Conservation (phyloP, 176 grass and related monocot species). For the Saccharum officinarum region DNA sequence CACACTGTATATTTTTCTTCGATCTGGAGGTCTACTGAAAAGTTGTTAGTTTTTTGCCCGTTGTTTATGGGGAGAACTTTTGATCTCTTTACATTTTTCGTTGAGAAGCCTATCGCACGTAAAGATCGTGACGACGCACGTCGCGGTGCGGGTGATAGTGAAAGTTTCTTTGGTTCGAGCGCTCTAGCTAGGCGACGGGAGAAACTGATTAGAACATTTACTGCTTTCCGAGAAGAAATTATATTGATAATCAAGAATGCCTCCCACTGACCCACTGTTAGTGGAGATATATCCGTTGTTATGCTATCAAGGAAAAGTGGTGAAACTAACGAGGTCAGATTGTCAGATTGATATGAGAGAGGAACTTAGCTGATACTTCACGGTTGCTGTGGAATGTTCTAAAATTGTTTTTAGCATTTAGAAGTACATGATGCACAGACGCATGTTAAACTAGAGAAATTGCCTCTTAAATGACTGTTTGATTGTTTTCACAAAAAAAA, state of each 20-base stretch:
- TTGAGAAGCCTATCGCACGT: constrained; percentile 12
- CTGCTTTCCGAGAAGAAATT: background rate
- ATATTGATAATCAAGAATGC: background rate
- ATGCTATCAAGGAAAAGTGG: background rate
- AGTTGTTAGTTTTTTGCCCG: background rate
- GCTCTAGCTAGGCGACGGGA: background rate
- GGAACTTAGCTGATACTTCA: no score
- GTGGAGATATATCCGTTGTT: background rate
- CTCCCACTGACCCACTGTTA: background rate
- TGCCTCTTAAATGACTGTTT: no score
- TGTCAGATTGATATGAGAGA: background rate
- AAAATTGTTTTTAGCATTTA: no score
- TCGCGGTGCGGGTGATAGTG: background rate
- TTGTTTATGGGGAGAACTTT: background rate
- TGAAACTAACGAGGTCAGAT: background rate
- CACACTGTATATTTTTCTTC: background rate
- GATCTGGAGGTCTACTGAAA: background rate
- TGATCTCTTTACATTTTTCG: constrained; percentile 7
- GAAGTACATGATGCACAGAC: no score
- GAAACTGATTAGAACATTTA: background rate
- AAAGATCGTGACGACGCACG: constrained; percentile 36
- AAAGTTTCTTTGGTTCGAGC: constrained; percentile 11
- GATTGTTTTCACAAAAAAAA: no score
- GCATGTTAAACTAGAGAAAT: no score
- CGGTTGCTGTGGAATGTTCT: no score